Conservation (phyloP, 2,329 filamentous ascomycete genomes). For the Alternaria hordeiaustralica region DNA sequence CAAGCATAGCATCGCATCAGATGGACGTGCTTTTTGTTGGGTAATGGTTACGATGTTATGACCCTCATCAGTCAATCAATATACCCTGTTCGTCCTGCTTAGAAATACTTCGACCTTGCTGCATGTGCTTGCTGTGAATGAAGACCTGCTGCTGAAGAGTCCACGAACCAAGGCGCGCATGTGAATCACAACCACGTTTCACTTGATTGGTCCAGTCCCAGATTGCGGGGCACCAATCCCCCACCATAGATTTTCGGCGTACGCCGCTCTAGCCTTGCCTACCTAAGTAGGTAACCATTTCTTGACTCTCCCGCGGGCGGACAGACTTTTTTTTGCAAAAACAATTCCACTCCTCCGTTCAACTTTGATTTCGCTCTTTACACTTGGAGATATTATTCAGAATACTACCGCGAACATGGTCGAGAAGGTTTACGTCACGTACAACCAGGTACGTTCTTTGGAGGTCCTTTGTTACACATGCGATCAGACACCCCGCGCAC, state of each 20-base stretch:
- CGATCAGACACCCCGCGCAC: constrained; percentile 8
- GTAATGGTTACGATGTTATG: constrained; percentile 26
- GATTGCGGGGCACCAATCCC: constrained; percentile 6
- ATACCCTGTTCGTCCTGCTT: constrained; percentile 1
- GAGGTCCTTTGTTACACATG: constrained; percentile 9
- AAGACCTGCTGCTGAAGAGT: not conserved
- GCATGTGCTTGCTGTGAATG: not conserved
- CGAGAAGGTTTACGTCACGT: constrained; percentile 52
- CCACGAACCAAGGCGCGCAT: not conserved
- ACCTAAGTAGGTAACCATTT: constrained; percentile 15
- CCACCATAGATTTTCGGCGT: constrained; percentile 14
- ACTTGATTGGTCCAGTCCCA: not conserved
- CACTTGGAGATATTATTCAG: not conserved
- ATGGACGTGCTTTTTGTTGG: constrained; percentile 7
- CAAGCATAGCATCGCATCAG: not conserved
- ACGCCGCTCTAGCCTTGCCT: constrained; percentile 15
- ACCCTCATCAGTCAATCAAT: constrained; percentile 13
- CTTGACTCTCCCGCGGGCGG: constrained; percentile 9
- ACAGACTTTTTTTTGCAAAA: constrained; percentile 15
- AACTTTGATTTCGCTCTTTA: not conserved
- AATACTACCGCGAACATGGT: constrained; percentile 41
- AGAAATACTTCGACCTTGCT: not conserved
- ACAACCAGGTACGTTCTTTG: constrained; percentile 49
- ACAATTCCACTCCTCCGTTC: not conserved
- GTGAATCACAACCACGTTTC: not conserved